A percentile compares a stretch with the other conserved stretches of the same genome.
These are phyloP conservation scores for Phytophthora cajani DNA, from an alignment of 352 stramenopile genomes.

Conservation along the genomic window DNA sequence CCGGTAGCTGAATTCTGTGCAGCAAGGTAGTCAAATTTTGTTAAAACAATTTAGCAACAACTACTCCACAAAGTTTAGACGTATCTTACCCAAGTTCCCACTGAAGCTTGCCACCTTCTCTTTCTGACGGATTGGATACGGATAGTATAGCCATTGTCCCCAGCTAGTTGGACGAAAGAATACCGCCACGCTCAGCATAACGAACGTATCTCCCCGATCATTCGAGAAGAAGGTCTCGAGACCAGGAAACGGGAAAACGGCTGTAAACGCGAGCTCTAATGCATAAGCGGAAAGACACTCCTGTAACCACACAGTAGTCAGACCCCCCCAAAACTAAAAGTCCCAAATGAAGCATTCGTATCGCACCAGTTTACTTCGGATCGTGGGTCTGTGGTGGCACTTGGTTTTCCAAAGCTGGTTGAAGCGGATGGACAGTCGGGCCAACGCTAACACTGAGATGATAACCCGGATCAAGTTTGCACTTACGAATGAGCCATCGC, in stretches of 20 bases:
- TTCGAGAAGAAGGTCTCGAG: conserved; percentile 44
- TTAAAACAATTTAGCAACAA: background rate
- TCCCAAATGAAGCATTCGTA: background rate
- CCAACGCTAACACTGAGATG: conserved; percentile 23
- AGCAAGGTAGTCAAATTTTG: background rate
- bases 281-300: conserved; percentile 18
- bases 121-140: conserved; percentile 75
- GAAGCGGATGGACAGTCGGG: conserved; percentile 25
- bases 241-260: conserved; percentile 60
- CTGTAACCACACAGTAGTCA: conserved; percentile 9
- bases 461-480: conserved; percentile 40
- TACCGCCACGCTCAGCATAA: conserved; percentile 52
- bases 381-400: background rate
- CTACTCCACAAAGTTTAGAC: background rate
- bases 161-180: conserved; percentile 56
- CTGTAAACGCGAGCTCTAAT: conserved; percentile 44
- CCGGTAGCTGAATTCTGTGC: conserved; percentile 66
- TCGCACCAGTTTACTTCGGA: conserved; percentile 21
- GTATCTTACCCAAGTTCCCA: conserved; percentile 50
- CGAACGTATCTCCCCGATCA: conserved; percentile 36
- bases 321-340: background rate
- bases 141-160: conserved; percentile 65
- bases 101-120: conserved; percentile 69
- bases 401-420: conserved; percentile 34
- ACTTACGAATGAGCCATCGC: conserved; percentile 47